Conservation (phyloP, 2,329 filamentous ascomycete genomes). For the Aspergillus ibericus region DNA sequence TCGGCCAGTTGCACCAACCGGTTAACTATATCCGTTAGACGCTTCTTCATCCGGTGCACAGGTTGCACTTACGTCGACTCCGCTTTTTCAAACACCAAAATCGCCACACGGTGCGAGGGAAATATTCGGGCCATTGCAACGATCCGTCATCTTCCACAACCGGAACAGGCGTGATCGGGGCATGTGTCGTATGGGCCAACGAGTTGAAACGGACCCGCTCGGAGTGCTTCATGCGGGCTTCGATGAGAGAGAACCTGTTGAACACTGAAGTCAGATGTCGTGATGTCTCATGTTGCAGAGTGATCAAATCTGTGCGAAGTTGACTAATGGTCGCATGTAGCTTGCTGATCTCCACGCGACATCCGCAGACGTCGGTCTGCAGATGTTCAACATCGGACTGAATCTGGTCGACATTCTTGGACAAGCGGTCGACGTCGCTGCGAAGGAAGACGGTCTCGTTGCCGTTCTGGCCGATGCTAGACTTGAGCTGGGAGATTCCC, state of each 20-base stretch:
- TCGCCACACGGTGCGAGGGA: slow-evolving; percentile 41
- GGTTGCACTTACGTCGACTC: slow-evolving; percentile 37
- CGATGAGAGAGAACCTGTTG: slow-evolving; percentile 32
- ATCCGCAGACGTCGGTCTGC: slow-evolving; percentile 35
- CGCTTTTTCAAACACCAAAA: slow-evolving; percentile 46
- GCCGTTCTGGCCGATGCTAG: slow-evolving; percentile 31
- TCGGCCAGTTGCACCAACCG: slow-evolving; percentile 41
- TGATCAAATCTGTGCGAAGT: slow-evolving; percentile 38
- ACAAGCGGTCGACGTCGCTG: slow-evolving; percentile 38
- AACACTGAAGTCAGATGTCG: slow-evolving; percentile 30
- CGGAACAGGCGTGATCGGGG: slow-evolving; percentile 40
- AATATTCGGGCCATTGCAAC: slow-evolving; percentile 38
- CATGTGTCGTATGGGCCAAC: slow-evolving; percentile 38
- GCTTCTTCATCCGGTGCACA: background rate
- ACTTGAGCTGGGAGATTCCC: slow-evolving; percentile 37
- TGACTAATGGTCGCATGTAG: slow-evolving; percentile 38
- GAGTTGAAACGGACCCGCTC: slow-evolving; percentile 44
- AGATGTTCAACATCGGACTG: slow-evolving; percentile 37
- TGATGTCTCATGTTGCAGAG: slow-evolving; percentile 35
- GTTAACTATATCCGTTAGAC: slow-evolving; percentile 32
- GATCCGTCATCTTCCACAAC: slow-evolving; percentile 36
- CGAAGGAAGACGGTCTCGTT: slow-evolving; percentile 38
- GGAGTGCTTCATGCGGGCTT: slow-evolving; percentile 36
- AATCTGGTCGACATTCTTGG: slow-evolving; percentile 40
- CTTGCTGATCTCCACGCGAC: slow-evolving; percentile 39